Percentiles rank a stretch among this genome's conserved stretches.
Evolutionary conservation across 805 yeast species (phyloP).

Genomic region (Lipomyces lipofer): DNA sequence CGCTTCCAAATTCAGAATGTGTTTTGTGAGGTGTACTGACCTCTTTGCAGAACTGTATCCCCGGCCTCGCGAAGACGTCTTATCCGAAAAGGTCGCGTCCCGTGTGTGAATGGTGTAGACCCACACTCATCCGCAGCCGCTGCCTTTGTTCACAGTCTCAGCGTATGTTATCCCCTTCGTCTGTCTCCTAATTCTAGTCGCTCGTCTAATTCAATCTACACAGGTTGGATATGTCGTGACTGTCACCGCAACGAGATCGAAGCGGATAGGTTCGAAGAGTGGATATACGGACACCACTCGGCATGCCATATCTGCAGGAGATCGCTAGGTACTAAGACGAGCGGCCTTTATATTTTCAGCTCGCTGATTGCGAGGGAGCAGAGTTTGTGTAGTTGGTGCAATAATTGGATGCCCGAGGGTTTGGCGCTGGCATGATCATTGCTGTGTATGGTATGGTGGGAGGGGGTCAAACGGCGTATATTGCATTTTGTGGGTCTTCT

Average conservation of each 20-base stretch:
- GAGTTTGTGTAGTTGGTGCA: slow-evolving; percentile 26
- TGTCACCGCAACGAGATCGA: slow-evolving; percentile 20
- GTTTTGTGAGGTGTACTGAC: background rate
- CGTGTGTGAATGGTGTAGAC: slow-evolving; percentile 17
- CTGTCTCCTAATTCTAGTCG: background rate
- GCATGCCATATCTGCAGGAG: slow-evolving; percentile 19
- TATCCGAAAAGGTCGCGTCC: slow-evolving; percentile 12
- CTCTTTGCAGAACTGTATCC: slow-evolving; percentile 15
- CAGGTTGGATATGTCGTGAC: slow-evolving; percentile 26
- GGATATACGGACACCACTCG: background rate
- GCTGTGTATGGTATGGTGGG: too few relatives aligned
- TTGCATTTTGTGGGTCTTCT: too few relatives aligned
- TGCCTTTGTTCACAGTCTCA: slow-evolving; percentile 15
- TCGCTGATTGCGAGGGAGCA: slow-evolving; percentile 6
- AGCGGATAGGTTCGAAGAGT: slow-evolving; percentile 4
- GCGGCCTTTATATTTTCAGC: background rate
- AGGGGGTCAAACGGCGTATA: too few relatives aligned
- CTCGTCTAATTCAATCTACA: background rate
- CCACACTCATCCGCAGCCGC: slow-evolving; percentile 12
- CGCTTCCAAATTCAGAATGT: background rate
- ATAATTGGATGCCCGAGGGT: slow-evolving; percentile 26
- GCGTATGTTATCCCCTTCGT: slow-evolving; percentile 4
- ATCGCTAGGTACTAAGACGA: background rate
- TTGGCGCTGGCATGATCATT: too few relatives aligned
- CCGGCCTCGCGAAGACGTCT: slow-evolving; percentile 5